A percentile compares a stretch with the other conserved stretches of the same genome.
phyloP scores from a whole-genome alignment of 2,329 filamentous ascomycete species.

The Fusarium poae region DNA sequence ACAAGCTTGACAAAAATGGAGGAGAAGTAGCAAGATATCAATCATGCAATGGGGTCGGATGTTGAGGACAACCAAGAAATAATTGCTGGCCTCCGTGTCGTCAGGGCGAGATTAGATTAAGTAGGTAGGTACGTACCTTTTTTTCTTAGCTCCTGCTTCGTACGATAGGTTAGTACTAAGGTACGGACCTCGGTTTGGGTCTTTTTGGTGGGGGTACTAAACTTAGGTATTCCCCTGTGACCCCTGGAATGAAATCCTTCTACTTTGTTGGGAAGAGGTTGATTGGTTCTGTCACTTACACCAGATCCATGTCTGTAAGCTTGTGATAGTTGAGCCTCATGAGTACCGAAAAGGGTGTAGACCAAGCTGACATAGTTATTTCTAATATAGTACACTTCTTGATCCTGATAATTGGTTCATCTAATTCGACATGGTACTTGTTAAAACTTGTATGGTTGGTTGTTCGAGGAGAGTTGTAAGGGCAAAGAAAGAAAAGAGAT shows the following conservation, averaged over 20 bases:
- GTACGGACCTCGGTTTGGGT: conserved; percentile 25
- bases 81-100: conserved; percentile 6
- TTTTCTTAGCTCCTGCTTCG: not conserved
- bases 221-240: conserved; percentile 4
- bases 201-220: conserved; percentile 15
- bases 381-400: not conserved
- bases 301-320: conserved; percentile 17
- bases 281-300: conserved; percentile 12
- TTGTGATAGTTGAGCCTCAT: conserved; percentile 13
- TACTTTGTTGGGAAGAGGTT: conserved; percentile 15
- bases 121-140: conserved; percentile 28
- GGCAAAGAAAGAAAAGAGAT: not conserved
- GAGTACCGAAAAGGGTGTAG: not conserved
- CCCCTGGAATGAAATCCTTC: conserved; percentile 13
- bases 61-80: conserved; percentile 37
- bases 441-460: not conserved
- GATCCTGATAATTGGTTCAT: not conserved
- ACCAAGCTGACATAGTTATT: not conserved
- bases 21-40: not conserved
- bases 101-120: conserved; percentile 24
- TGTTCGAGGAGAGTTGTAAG: not conserved
- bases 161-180: not conserved
- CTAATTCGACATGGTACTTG: not conserved
- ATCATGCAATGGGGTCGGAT: conserved; percentile 9
- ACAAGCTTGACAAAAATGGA: conserved; percentile 14